Base-by-base conservation (phyloP, 2,329 filamentous ascomycete species). In the Coniochaeta sp. region DNA sequence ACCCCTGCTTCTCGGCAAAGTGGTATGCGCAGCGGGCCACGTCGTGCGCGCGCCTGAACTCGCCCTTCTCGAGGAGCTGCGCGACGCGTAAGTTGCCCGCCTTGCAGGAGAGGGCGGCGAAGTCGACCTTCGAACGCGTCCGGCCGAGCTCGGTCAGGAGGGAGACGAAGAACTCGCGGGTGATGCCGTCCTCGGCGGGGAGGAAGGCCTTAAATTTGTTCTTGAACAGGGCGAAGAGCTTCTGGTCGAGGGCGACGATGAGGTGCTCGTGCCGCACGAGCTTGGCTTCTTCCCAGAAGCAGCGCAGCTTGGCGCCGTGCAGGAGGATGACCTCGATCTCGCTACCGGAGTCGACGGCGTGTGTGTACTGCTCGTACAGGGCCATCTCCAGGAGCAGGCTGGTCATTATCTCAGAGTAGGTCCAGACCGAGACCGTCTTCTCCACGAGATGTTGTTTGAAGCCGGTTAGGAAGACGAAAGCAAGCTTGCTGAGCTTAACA, bases 391-490 rank as follows among this genome's bases (percentile, higher is more conserved):
- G 64, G 36, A 75, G 66, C 30, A 74, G 66, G 57, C 74, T 68
- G 32, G 74, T 66, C 65, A 75, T 73, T 55, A 79, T 68, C 65
- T 78, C 74, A 0, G 78, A 75, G 69, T 77, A 77, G 2, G 72
- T 74, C 24, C 71, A 59, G 2, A 66, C 62, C 10, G 69, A 59
- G 2, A 66, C 62, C 10, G 69, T 62, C 17, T 74, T 69, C 14
- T 70, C 67, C 22, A 70, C 68, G 3, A 79, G 68, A 4, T 71
- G 70, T 42, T 76, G 74, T 63, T 80, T 76, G 36, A 81, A 76
- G 0, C 72, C 71, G 3, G 77, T 76, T 1, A 81, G 66, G 66
- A 81, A 81, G 12, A 80, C 71, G 26, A 80, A 75, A 3, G 74
- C 71, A 0, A 71, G 67, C 60, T 71, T 74, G 57, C 68, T 71